Percentiles rank a stretch among this genome's conserved stretches.
These are phyloP conservation scores for Cercospora nicotianae DNA, from an alignment of 2,329 filamentous ascomycete species.

Conservation along the genomic window DNA sequence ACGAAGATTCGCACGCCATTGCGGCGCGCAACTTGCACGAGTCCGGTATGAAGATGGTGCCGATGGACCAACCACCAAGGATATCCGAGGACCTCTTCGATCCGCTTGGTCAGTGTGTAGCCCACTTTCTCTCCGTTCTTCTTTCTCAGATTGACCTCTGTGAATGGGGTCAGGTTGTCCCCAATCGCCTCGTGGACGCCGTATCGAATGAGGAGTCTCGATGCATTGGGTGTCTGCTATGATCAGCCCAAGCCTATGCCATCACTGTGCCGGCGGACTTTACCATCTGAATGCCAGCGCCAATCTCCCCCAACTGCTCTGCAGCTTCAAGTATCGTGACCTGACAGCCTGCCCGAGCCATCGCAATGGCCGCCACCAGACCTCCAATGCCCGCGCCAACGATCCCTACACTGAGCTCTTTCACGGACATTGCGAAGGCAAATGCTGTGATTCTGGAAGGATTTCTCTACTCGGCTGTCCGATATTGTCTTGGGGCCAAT, in stretches of 20 bases:
- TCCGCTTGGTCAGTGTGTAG: constrained; percentile 39
- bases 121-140: constrained; percentile 45
- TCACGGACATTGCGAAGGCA: constrained; percentile 9
- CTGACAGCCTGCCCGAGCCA: constrained; percentile 38
- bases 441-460: not conserved
- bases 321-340: constrained; percentile 46
- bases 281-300: constrained; percentile 32
- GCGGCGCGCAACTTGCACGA: constrained; percentile 43
- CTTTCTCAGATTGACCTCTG: constrained; percentile 44
- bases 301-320: constrained; percentile 40
- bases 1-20: constrained; percentile 44
- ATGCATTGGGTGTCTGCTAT: constrained; percentile 46
- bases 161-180: constrained; percentile 43
- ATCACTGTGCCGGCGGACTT: constrained; percentile 39
- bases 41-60: constrained; percentile 49
- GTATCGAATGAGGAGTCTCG: constrained; percentile 44
- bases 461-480: not conserved
- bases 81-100: constrained; percentile 38
- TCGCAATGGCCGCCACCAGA: constrained; percentile 44
- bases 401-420: constrained; percentile 31
- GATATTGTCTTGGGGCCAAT: not conserved
- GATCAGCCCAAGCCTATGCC: constrained; percentile 12
- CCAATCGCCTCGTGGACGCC: constrained; percentile 45
- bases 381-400: constrained; percentile 43
- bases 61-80: constrained; percentile 52